These are phyloP conservation scores for Penicillium desertorum DNA, from an alignment of 495 filamentous ascomycete species.

Conservation along the genomic window DNA sequence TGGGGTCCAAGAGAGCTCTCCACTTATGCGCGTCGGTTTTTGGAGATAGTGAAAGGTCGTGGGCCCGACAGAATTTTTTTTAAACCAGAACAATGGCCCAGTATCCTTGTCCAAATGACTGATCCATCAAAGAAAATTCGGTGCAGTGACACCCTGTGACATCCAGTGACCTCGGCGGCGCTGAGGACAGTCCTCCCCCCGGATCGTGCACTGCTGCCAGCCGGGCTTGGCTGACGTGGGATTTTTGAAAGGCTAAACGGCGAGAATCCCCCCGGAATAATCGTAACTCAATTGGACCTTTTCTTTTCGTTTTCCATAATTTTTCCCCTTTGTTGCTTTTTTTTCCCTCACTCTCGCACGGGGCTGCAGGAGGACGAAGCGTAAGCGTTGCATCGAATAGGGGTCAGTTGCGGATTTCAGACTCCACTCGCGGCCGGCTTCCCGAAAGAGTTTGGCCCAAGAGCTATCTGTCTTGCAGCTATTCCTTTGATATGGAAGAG, in stretches of 20 bases:
- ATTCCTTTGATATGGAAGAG: background rate
- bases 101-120: background rate
- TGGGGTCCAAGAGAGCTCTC: slow-evolving; percentile 11
- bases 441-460: slow-evolving; percentile 22
- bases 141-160: background rate
- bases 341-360: slow-evolving; percentile 29
- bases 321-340: background rate
- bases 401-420: slow-evolving; percentile 4
- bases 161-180: slow-evolving; percentile 6
- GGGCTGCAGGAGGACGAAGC: slow-evolving; percentile 34
- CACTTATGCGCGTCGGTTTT: slow-evolving; percentile 11
- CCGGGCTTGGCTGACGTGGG: slow-evolving; percentile 37
- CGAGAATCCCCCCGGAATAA: slow-evolving; percentile 44
- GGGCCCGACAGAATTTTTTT: slow-evolving; percentile 1
- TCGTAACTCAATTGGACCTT: slow-evolving; percentile 19
- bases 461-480: slow-evolving; percentile 6
- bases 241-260: slow-evolving; percentile 23
- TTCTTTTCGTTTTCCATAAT: background rate
- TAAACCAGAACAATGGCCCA: slow-evolving; percentile 1
- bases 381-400: slow-evolving; percentile 16
- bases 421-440: slow-evolving; percentile 20
- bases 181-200: background rate
- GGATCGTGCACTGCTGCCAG: slow-evolving; percentile 5
- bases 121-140: background rate
- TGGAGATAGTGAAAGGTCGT: slow-evolving; percentile 6